A percentile compares a stretch with the other conserved stretches of the same genome.
These are phyloP conservation scores for Bipolaris oryzae DNA, from an alignment of 2,329 filamentous ascomycete genomes.

Conservation along the genomic window DNA sequence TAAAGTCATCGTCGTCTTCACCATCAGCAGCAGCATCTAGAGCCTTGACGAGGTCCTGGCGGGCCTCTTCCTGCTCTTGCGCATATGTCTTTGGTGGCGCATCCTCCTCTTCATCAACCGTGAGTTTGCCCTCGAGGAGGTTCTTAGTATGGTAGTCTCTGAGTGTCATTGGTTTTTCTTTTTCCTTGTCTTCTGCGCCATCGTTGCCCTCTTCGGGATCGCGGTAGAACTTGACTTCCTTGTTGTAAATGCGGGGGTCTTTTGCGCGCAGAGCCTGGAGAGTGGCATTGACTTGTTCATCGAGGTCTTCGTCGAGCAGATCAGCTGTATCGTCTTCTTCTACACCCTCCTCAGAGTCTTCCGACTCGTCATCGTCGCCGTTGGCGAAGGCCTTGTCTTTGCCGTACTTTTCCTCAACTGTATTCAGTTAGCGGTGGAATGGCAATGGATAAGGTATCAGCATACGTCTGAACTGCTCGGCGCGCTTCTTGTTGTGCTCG, in stretches of 20 bases:
- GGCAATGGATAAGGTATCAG: constrained; percentile 6
- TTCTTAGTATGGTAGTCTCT: constrained; percentile 92
- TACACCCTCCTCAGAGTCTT: constrained; percentile 62
- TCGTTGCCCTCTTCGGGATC: constrained; percentile 62
- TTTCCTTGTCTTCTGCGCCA: constrained; percentile 56
- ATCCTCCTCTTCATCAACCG: constrained; percentile 62
- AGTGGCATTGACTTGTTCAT: constrained; percentile 85
- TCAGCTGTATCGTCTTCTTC: constrained; percentile 91
- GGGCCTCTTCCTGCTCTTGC: constrained; percentile 85
- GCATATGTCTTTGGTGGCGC: constrained; percentile 72
- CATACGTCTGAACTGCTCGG: constrained; percentile 76
- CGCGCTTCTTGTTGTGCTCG: constrained; percentile 96
- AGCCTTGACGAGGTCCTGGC: constrained; percentile 76
- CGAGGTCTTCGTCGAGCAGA: constrained; percentile 81
- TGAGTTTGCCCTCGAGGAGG: constrained; percentile 73
- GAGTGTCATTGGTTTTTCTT: constrained; percentile 81
- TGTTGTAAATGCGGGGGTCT: constrained; percentile 89
- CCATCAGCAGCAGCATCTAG: constrained; percentile 70
- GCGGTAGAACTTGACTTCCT: constrained; percentile 76
- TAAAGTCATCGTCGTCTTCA: constrained; percentile 72
- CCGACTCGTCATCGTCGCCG: constrained; percentile 59
- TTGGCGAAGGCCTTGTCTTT: constrained; percentile 50
- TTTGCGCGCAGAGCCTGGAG: constrained; percentile 86
- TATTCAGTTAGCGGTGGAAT: constrained; percentile 25
- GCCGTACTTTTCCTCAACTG: constrained; percentile 88